Evolutionary conservation across 257 asterid species (phyloP).

Genomic region (Solanum rostratum): DNA sequence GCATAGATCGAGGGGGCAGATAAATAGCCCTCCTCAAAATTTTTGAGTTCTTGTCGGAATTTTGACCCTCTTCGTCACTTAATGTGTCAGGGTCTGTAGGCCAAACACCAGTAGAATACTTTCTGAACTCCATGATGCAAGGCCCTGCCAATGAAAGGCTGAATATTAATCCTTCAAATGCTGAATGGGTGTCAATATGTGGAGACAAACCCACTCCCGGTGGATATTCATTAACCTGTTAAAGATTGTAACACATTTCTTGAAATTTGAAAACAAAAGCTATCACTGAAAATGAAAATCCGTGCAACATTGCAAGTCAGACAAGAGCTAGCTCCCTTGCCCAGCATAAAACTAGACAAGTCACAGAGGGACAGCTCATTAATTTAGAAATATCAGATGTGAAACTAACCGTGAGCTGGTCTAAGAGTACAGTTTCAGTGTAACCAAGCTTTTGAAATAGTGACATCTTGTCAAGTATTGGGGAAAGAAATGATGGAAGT

Average conservation of each 20-base stretch:
- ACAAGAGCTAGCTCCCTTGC: background rate
- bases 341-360: background rate
- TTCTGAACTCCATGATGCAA: constrained; percentile 94
- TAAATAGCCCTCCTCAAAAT: constrained; percentile 57
- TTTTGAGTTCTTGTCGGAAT: constrained; percentile 20
- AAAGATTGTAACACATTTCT: background rate
- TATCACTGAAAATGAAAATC: background rate
- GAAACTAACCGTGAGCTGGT: constrained; percentile 76
- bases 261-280: background rate
- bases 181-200: constrained; percentile 96
- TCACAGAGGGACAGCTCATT: background rate
- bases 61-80: constrained; percentile 28
- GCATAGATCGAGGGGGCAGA: constrained; percentile 90
- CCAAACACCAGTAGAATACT: constrained; percentile 57
- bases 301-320: background rate
- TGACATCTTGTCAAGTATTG: constrained; percentile 44
- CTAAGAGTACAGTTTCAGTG: constrained; percentile 29
- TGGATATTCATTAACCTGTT: constrained; percentile 93
- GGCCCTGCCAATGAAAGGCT: constrained; percentile 96
- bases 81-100: constrained; percentile 18
- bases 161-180: constrained; percentile 76
- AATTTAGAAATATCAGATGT: background rate
- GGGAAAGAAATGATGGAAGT: constrained; percentile 69
- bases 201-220: constrained; percentile 94
- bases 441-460: constrained; percentile 33